Evolutionary conservation across 805 yeast genomes (phyloP), one percentile per base, ranked within the genome.

Genomic region (Saccharomycopsis sp.): DNA sequence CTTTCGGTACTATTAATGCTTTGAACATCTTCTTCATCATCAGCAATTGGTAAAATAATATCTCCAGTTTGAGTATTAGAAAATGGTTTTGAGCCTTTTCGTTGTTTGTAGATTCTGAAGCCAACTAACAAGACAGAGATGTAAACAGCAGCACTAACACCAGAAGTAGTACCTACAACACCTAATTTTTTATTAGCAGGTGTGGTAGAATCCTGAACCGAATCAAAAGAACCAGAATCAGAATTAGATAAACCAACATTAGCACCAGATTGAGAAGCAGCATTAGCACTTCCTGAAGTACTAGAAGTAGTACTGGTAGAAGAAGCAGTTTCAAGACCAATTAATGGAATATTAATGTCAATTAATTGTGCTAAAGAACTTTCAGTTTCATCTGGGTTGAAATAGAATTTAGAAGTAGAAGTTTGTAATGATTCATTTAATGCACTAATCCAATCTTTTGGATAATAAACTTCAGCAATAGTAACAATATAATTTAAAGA

Each of bases 401-500:
- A 49, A 60, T 81, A 89, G 36, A 92, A 56, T 19, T 51, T 42
- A 3, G 95, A 83, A n/a, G 62, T 51, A 0, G 66, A 48, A 44
- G 44, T 45, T 31, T 45, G 49, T 26, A 45, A 37, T 14, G 47
- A 39, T 29, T 40, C 30, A 31, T 42, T 42, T 34, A 46, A 44
- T 0, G 62, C 56, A 2, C 58, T 51, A 13, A 83, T 69, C 25
- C 69, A 60, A 13, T 58, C 57, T 8, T 62, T 56, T 19, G 95
- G 95, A 62, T 85, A 80, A 57, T 83, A 86, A 41, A 85, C 80
- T 57, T 81, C 81, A 5, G 96, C 97, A 47, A 88, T 82, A 0
- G 96, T 82, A 38, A 84, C 84, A 46, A 86, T 71, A 58, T 85
- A 89, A 36, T 64, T 63, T 35, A 66, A 66, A 60, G 2, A 64